Conservation (phyloP, 441 rosid genomes). For the Corymbia citriodora region DNA sequence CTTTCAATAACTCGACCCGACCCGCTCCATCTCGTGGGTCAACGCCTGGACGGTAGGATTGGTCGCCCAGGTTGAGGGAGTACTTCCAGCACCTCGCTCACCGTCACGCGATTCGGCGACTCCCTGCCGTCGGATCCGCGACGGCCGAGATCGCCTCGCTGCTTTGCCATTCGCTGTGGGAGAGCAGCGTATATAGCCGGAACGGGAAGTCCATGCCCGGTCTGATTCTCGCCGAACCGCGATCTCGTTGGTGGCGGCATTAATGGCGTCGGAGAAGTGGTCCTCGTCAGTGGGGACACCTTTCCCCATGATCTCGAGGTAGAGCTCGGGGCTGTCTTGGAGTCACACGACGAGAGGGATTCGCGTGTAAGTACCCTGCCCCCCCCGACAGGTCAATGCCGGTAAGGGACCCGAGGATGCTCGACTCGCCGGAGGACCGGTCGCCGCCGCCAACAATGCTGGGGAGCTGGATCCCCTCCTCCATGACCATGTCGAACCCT, state of each 20-base stretch:
- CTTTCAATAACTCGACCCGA: slow-evolving; percentile 5
- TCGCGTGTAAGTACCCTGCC: background rate
- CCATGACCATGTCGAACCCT: too few relatives aligned
- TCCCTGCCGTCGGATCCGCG: slow-evolving; percentile 6
- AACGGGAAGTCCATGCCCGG: slow-evolving; percentile 75
- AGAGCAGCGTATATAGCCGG: slow-evolving; percentile 60
- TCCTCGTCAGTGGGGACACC: background rate
- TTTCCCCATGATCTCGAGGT: background rate
- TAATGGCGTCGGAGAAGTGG: background rate
- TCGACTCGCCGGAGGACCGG: background rate
- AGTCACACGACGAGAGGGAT: background rate
- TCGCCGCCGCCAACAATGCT: background rate
- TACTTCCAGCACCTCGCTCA: slow-evolving; percentile 54
- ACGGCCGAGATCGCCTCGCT: background rate
- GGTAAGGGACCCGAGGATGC: background rate
- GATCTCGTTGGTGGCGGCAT: background rate
- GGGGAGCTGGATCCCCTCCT: too few relatives aligned
- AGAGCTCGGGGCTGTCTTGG: background rate
- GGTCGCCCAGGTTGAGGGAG: slow-evolving; percentile 50
- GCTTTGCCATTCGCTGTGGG: slow-evolving; percentile 69
- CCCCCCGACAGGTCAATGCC: too few relatives aligned
- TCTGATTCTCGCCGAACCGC: slow-evolving; percentile 43
- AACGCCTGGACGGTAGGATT: slow-evolving; percentile 72
- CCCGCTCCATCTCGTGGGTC: slow-evolving; percentile 38
- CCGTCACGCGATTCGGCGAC: slow-evolving; percentile 24